phyloP scores from a whole-genome alignment of 2,329 filamentous ascomycete genomes.

The Monilinia laxa region DNA sequence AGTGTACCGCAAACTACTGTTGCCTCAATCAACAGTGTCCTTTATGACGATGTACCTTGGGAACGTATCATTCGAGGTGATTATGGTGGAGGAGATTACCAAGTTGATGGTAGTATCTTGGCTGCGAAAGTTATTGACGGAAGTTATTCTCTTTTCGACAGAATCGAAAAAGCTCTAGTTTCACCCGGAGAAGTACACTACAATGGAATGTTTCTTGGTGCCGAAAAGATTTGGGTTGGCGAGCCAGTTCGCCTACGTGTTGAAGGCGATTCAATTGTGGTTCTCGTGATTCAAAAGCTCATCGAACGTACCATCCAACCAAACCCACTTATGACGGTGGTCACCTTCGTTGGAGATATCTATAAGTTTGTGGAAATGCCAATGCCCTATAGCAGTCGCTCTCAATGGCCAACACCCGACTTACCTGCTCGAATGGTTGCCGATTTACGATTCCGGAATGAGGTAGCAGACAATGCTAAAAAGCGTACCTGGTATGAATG shows the following conservation, averaged over 20 bases:
- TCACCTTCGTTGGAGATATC: conserved; percentile 51
- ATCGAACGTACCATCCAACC: conserved; percentile 35
- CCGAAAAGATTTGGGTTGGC: conserved; percentile 60
- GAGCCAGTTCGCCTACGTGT: conserved; percentile 53
- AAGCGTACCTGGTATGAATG: conserved; percentile 38
- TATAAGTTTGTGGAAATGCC: conserved; percentile 49
- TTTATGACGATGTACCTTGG: conserved; percentile 54
- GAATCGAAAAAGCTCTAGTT: conserved; percentile 44
- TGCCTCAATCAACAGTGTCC: conserved; percentile 43
- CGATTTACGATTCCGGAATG: conserved; percentile 46
- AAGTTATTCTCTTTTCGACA: conserved; percentile 54
- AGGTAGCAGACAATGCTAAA: conserved; percentile 45
- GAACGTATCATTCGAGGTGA: conserved; percentile 44
- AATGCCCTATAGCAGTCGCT: conserved; percentile 40
- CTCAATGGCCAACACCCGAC: conserved; percentile 44
- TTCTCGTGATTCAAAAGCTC: conserved; percentile 47
- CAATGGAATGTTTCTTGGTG: conserved; percentile 56
- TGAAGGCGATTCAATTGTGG: conserved; percentile 46
- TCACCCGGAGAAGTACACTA: conserved; percentile 47
- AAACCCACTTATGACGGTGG: conserved; percentile 30
- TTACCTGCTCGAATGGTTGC: conserved; percentile 48
- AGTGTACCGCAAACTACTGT: conserved; percentile 53
- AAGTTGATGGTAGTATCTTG: conserved; percentile 58
- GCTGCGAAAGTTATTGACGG: conserved; percentile 55
- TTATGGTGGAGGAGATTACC: conserved; percentile 47